Evolutionary conservation across 305 asterid species (phyloP).

Genomic region (Rubia balearica): DNA sequence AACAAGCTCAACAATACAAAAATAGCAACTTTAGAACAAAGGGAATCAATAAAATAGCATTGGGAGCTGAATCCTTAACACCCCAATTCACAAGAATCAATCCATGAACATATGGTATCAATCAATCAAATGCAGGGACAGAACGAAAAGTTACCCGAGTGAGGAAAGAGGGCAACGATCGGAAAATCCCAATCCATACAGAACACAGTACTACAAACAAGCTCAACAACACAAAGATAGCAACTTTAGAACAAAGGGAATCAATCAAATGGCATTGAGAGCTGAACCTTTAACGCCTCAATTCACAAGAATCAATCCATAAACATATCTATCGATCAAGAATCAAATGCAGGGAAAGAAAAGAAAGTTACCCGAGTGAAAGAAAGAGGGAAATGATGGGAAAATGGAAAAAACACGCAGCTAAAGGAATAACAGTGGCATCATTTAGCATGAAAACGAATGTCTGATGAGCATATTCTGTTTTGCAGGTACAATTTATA

Average conservation of each 20-base stretch:
- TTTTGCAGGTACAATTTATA: conserved; percentile 10
- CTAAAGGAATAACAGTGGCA: conserved; percentile 17
- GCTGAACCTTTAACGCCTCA: conserved; percentile 7
- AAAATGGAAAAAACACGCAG: background rate
- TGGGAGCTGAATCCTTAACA: conserved; percentile 11
- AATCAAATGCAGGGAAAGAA: conserved; percentile 9
- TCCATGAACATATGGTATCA: background rate
- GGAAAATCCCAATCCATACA: background rate
- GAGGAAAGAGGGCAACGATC: conserved; percentile 4
- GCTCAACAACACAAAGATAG: background rate
- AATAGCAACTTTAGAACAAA: background rate
- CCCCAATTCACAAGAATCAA: background rate
- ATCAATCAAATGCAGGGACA: background rate
- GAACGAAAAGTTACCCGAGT: conserved; percentile 24
- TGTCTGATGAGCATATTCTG: conserved; percentile 40
- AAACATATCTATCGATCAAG: background rate
- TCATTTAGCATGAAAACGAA: conserved; percentile 24
- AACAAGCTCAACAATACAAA: conserved; percentile 1
- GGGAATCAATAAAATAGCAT: background rate
- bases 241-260: background rate
- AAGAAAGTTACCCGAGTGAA: conserved; percentile 23
- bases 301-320: background rate
- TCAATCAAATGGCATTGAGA: background rate
- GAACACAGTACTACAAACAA: background rate
- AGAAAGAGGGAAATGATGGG: conserved; percentile 7